phyloP scores from a whole-genome alignment of 2,329 filamentous ascomycete species.

The Ploettnerulaceae sp. region DNA sequence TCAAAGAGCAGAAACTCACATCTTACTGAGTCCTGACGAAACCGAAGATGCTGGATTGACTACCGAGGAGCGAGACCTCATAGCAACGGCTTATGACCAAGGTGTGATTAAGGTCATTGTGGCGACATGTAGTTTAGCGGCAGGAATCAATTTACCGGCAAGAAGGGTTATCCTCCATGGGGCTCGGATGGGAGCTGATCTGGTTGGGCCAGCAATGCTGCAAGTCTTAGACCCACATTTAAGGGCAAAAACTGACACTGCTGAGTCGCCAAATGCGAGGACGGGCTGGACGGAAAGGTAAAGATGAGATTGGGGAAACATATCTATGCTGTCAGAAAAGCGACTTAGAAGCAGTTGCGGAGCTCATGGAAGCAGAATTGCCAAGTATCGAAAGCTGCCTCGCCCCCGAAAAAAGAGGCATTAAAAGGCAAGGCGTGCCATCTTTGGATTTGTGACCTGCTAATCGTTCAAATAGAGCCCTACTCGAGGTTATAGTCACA shows the following conservation, averaged over 20 bases:
- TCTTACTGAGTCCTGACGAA: constrained; percentile 3
- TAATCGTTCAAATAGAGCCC: constrained; percentile 46
- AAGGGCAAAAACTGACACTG: constrained; percentile 25
- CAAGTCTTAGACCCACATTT: constrained; percentile 29
- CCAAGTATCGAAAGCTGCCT: constrained; percentile 66
- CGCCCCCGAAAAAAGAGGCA: constrained; percentile 59
- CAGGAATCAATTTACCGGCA: constrained; percentile 73
- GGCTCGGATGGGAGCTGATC: constrained; percentile 69
- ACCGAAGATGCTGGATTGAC: constrained; percentile 57
- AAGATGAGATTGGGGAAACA: constrained; percentile 71
- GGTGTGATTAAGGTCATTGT: constrained; percentile 66
- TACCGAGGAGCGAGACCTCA: constrained; percentile 67
- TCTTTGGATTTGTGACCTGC: background rate
- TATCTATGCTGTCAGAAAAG: constrained; percentile 67
- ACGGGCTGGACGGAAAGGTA: constrained; percentile 71
- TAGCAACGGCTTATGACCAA: constrained; percentile 65
- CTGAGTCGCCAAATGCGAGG: constrained; percentile 69
- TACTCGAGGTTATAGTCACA: constrained; percentile 67
- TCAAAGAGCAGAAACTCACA: background rate
- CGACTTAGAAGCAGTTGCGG: constrained; percentile 65
- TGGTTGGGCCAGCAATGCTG: constrained; percentile 75
- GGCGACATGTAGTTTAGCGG: constrained; percentile 75
- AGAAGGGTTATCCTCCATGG: constrained; percentile 71
- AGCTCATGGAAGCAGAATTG: constrained; percentile 67
- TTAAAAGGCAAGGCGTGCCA: constrained; percentile 50